Base-by-base conservation (phyloP, 768 basidiomycete genomes). In the Boletus eberwhitei region DNA sequence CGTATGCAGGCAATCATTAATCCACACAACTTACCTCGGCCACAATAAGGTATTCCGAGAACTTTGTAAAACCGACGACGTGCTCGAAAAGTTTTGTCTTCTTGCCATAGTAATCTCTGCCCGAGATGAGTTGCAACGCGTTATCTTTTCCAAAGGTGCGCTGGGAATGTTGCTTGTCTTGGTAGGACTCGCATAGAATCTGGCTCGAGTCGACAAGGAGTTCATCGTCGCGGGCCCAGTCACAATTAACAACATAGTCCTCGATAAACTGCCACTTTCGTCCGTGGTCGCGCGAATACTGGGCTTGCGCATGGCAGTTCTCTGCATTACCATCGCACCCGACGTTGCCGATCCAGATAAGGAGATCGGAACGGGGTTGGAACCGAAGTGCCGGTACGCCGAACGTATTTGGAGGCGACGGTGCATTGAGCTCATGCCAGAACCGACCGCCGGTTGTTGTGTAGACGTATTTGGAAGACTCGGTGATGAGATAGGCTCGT, bases 1-100 rank as follows among this genome's bases (percentile, higher is more conserved):
- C 35, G 13, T 37, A 21, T 31, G 0, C 26, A 31, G n/a, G 2
- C 7, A n/a, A 41, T 50, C 26, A 16, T 31, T 14, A 29, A 8
- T 12, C 14, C 7, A 35, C 19, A 21, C 9, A 26, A 64, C 85
- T 49, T 39, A 97, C 93, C 80, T 94, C 88, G 22, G 96, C 97
- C 31, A 98, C 96, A 42, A 98, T 85, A 68, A 98, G 78, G 69
- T 90, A 99, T 74, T 99, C 93, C 0, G 92, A 92, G 71, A 99
- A 99, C 74, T 93, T 95, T 0, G 97, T 87, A 74, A 95, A 98
- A 8, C 97, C 97, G 60, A 93, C 93, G 50, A 99, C 86, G 40
- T 84, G 77, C 43, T 91, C 83, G 64, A 98, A 99, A 21, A 97
- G 69, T 67, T 82, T 88, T 57, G 75, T 84, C 76, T 84, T 88